Evolutionary conservation across 2,329 filamentous ascomycete species (phyloP).

Genomic region (Ascochyta fabae): DNA sequence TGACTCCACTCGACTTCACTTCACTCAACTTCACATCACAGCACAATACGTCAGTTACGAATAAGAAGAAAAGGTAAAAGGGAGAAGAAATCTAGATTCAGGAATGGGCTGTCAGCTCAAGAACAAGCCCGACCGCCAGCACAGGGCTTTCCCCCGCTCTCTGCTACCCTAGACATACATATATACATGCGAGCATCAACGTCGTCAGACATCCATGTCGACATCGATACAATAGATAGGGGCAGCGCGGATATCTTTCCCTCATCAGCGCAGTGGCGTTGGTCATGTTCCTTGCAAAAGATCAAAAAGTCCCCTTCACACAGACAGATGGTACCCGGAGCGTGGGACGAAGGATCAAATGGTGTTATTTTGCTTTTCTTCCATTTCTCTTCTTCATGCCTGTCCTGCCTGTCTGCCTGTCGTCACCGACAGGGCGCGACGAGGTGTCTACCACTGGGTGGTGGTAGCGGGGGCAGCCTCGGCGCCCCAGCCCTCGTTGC

Average conservation of each 20-base stretch:
- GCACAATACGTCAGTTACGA: too few relatives aligned
- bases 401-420: slow-evolving; percentile 31
- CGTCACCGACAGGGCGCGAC: slow-evolving; percentile 41
- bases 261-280: slow-evolving; percentile 82
- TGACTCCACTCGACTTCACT: too few relatives aligned
- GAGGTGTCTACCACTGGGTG: slow-evolving; percentile 54
- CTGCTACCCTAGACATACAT: slow-evolving; percentile 1
- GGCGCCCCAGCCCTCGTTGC: slow-evolving; percentile 60
- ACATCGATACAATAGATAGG: slow-evolving; percentile 1
- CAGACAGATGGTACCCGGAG: background rate
- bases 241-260: slow-evolving; percentile 88
- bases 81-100: slow-evolving; percentile 28
- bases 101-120: slow-evolving; percentile 77
- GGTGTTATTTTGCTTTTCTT: slow-evolving; percentile 38
- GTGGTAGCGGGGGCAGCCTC: slow-evolving; percentile 46
- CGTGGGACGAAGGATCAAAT: slow-evolving; percentile 19
- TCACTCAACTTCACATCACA: background rate
- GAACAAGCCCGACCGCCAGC: slow-evolving; percentile 77
- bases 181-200: slow-evolving; percentile 12
- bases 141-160: slow-evolving; percentile 97
- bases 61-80: too few relatives aligned
- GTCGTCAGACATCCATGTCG: too few relatives aligned
- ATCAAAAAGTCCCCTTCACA: background rate
- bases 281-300: slow-evolving; percentile 38
- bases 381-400: slow-evolving; percentile 34